A percentile compares a stretch with the other conserved stretches of the same genome.
Evolutionary conservation across 2,329 filamentous ascomycete genomes (phyloP).

Genomic region (Curvularia spicifera): DNA sequence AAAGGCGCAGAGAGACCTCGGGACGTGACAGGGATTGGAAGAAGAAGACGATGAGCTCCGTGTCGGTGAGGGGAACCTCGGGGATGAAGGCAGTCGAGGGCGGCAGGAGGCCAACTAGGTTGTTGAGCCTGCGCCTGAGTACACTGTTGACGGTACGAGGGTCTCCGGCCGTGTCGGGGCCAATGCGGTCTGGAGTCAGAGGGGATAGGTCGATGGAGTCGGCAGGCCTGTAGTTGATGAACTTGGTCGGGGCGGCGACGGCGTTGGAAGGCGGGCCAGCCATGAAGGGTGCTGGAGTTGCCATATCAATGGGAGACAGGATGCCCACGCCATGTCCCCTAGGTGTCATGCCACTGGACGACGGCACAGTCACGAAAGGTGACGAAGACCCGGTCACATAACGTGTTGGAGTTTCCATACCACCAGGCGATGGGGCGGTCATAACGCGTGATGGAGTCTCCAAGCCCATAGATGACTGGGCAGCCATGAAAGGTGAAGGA

Average conservation of each 20-base stretch:
- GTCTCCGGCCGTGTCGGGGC: slow-evolving; percentile 14
- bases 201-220: background rate
- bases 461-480: too few species aligned
- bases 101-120: slow-evolving; percentile 25
- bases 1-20: slow-evolving; percentile 35
- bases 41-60: slow-evolving; percentile 42
- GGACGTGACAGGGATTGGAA: slow-evolving; percentile 37
- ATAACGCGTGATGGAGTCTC: too few species aligned
- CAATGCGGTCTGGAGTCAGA: slow-evolving; percentile 23
- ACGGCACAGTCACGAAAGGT: background rate
- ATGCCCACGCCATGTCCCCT: too few species aligned
- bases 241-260: too few species aligned
- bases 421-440: too few species aligned
- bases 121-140: slow-evolving; percentile 30
- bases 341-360: background rate
- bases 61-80: slow-evolving; percentile 35
- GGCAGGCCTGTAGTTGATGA: background rate
- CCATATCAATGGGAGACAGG: background rate
- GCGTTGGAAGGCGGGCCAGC: background rate
- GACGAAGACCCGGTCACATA: background rate
- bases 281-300: background rate
- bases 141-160: slow-evolving; percentile 9
- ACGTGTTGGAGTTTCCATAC: too few species aligned
- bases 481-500: too few species aligned
- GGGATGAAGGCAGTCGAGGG: slow-evolving; percentile 27